Conservation (phyloP, 2,329 filamentous ascomycete species). For the Alternaria angustiovoidea region DNA sequence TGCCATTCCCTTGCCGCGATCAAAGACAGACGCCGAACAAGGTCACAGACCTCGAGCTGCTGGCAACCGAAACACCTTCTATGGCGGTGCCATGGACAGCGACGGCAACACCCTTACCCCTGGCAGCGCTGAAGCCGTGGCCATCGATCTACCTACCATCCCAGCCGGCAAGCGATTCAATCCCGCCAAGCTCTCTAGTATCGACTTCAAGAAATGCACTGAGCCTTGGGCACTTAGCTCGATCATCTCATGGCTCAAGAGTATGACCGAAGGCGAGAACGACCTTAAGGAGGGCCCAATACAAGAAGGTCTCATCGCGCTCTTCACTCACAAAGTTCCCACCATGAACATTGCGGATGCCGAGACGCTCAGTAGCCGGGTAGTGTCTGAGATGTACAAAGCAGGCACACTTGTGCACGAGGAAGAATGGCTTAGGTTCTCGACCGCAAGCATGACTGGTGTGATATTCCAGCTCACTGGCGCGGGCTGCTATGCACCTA, state of each 20-base stretch:
- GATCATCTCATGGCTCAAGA: slow-evolving; percentile 85
- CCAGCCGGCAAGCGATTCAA: slow-evolving; percentile 83
- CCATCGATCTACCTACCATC: slow-evolving; percentile 84
- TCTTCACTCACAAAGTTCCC: slow-evolving; percentile 94
- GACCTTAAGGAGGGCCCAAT: slow-evolving; percentile 86
- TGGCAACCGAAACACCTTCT: slow-evolving; percentile 46
- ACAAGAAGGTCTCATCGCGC: slow-evolving; percentile 82
- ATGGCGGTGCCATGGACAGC: slow-evolving; percentile 44
- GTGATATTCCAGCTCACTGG: slow-evolving; percentile 94
- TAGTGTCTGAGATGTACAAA: slow-evolving; percentile 81
- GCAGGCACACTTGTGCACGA: slow-evolving; percentile 82
- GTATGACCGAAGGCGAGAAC: slow-evolving; percentile 88
- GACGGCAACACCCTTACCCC: slow-evolving; percentile 66
- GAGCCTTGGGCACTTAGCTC: slow-evolving; percentile 94
- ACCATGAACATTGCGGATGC: slow-evolving; percentile 99
- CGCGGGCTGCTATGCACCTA: slow-evolving; percentile 87
- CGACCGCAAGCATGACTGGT: slow-evolving; percentile 79
- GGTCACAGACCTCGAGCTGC: slow-evolving; percentile 52
- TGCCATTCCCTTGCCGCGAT: slow-evolving; percentile 82
- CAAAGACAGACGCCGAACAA: slow-evolving; percentile 90
- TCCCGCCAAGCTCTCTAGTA: slow-evolving; percentile 79
- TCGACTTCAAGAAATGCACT: slow-evolving; percentile 82
- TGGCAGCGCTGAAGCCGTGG: slow-evolving; percentile 58
- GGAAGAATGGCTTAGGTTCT: slow-evolving; percentile 98
- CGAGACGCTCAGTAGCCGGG: slow-evolving; percentile 79